Base-by-base conservation (phyloP, 768 basidiomycete species). In the Lentinus tigrinus region DNA sequence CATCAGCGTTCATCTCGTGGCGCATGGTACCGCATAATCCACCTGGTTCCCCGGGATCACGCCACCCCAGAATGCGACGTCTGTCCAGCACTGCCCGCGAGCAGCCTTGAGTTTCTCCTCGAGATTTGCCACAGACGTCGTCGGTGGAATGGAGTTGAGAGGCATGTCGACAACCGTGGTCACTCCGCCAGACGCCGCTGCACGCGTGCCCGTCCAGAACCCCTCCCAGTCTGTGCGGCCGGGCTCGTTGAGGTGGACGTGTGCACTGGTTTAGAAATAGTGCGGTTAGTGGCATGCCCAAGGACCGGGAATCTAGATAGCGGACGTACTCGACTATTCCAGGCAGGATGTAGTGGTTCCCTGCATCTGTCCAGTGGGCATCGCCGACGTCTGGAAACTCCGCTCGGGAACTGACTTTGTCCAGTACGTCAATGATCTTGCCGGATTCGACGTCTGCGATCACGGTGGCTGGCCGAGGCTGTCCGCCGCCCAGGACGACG, bases 141-240 rank as follows among this genome's bases (percentile, higher is more conserved):
- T 98, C 0, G 97, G 94, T 1, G 96, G 96, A 53, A 98, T 91
- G 2, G 95, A 96, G 72, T 99, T 98, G 54, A 99, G 78, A 2
- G 96, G 97, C 96, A 98, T 99, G 74, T 98, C 97, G 31, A 98
- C 88, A 21, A 98, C 77, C 6, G 93, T 93, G 8, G 95, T 98
- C n/a, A 98, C 85, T 7, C 96, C 97, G 21, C 96, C 96, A 1
- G 93, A 89, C 2, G 87, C 85, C 1, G 96, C 96, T 19, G 96
- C 96, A 54, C 78, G 75, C 1, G 95, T 95, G n/a, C 93, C 95
- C 0, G 93, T 91, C 75, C 81, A 83, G 70, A 97, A 96, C 0
- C 95, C 95, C 69, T 97, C 95, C 95, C 95, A 97, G 57, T 89
- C 85, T 2, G 92, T 93, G 24, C 95, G 85, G 13, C 95, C 95